Evolutionary conservation across 2,329 filamentous ascomycete species (phyloP), one percentile per base, ranked within the genome.

Genomic region (Whalleya microplaca): DNA sequence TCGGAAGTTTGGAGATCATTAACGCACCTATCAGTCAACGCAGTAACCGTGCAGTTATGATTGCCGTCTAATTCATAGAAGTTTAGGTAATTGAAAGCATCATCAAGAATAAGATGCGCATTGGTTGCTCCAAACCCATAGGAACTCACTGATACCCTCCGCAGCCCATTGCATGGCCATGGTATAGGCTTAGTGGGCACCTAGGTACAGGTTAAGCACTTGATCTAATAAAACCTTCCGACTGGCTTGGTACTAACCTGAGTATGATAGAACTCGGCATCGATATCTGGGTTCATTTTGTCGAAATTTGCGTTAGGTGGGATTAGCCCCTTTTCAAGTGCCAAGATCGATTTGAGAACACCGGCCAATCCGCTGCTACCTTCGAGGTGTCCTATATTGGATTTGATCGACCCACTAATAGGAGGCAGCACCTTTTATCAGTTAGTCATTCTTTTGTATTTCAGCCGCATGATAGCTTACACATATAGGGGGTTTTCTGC

Each of bases 131-230:
- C 67, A 45, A 69, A 69, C 1, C 67, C 67, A 27, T 69, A 69
- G 2, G 66, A 68, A 41, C 68, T 70, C 10, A 70, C 61, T 0
- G 65, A 69, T 41, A 66, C 37, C 65, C 73, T 57, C 63, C 72
- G 69, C 54, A 12, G 71, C 70, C 46, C 76, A 69, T 6, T 69
- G 70, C 8, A 71, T 68, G 62, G 70, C 70, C 70, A 73, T 2
- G 57, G 12, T 4, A 62, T 63, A 18, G 6, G 74, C 21, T 56
- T 18, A 9, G 55, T 59, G 2, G 58, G 55, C 12, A 68, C 43
- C 48, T 61, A 27, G 9, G 4, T 27, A 27, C n/a, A n/a, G n/a
- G 59, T n/a, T n/a, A 2, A 69, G 64, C 40, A 69, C 65, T 72
- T n/a, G n/a, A n/a, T n/a, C n/a, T n/a, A n/a, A n/a, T n/a, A n/a